Conservation (phyloP, 805 yeast species). For the Saccharomycopsis oosterbeekiorum region DNA sequence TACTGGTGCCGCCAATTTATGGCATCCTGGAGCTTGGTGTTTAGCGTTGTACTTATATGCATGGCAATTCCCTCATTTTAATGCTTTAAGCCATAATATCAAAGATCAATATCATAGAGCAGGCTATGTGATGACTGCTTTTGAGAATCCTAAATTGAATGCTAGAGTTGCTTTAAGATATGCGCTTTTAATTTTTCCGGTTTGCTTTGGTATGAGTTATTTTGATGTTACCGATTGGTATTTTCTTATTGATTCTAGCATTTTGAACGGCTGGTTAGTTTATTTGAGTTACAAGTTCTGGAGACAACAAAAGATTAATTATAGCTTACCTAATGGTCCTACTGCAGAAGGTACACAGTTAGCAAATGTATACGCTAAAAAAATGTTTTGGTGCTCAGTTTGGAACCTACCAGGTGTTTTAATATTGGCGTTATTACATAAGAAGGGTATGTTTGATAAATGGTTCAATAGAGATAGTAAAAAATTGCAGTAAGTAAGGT, state of each 20-base stretch:
- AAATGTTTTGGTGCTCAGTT: conserved; percentile 88
- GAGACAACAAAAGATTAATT: conserved; percentile 64
- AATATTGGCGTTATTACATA: conserved; percentile 87
- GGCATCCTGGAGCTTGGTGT: conserved; percentile 92
- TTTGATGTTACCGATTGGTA: conserved; percentile 74
- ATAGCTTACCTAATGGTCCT: conserved; percentile 28
- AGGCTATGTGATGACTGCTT: conserved; percentile 97
- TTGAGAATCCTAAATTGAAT: conserved; percentile 80
- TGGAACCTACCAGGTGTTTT: conserved; percentile 88
- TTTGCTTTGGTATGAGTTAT: conserved; percentile 75
- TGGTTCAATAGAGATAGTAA: background rate
- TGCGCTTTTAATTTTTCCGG: conserved; percentile 86
- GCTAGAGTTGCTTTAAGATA: conserved; percentile 91
- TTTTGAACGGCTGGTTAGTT: conserved; percentile 80
- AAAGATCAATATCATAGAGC: conserved; percentile 83
- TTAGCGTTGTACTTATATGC: conserved; percentile 83
- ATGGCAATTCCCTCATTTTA: conserved; percentile 99
- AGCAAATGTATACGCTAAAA: conserved; percentile 67
- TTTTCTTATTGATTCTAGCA: conserved; percentile 70
- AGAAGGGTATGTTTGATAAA: conserved; percentile 87
- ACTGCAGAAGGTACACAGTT: conserved; percentile 34
- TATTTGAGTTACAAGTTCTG: conserved; percentile 75
- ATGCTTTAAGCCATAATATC: conserved; percentile 79
- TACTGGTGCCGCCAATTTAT: conserved; percentile 34
- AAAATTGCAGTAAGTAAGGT: background rate